Evolutionary conservation across 805 yeast species (phyloP), one percentile per base, ranked within the genome.

Genomic region (Metschnikowia drakensbergensis): DNA sequence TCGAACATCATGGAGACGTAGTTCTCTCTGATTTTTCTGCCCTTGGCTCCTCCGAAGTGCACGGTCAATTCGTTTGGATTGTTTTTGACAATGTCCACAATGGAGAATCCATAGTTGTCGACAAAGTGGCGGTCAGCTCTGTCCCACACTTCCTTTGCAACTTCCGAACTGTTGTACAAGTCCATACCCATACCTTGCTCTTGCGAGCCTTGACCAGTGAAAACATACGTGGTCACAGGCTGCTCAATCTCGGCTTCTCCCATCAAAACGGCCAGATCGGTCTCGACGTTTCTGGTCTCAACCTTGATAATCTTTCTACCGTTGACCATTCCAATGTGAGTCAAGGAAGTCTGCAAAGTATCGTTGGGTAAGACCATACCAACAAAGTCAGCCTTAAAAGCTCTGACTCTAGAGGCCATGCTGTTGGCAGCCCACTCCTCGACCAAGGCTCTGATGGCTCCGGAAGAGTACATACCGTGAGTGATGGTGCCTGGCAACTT

Each of bases 151-250:
- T 81, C 82, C 63, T 83, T 83, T 46, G 99, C 99, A 67, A 94
- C 97, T 29, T 82, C 90, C 44, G 96, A 87, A 37, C 86, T 79
- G 57, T 83, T 84, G 71, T 94, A 94, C 66, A 94, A 80, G 70
- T 94, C 99, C 99, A 94, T 94, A 79, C 99, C 99, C 99, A 94
- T 94, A 68, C 97, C 97, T 77, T 95, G 99, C 72, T 95, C 99
- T 74, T 94, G 99, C 52, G 99, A 92, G 70, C 99, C 99, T 79
- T 94, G 99, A 66, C 99, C 99, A 57, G 99, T 94, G 75, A 95
- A 94, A 50, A 94, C 96, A 68, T 88, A 94, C 22, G 99, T 86
- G 38, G 98, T 88, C 46, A 85, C 86, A 31, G 99, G 99, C 75
- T 94, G 99, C 61, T 94, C 98, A 63, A 95, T 91, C 76, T 94